Evolutionary conservation across 192 early-diverging fungal species (phyloP).

Genomic region (Coemansia sp.): DNA sequence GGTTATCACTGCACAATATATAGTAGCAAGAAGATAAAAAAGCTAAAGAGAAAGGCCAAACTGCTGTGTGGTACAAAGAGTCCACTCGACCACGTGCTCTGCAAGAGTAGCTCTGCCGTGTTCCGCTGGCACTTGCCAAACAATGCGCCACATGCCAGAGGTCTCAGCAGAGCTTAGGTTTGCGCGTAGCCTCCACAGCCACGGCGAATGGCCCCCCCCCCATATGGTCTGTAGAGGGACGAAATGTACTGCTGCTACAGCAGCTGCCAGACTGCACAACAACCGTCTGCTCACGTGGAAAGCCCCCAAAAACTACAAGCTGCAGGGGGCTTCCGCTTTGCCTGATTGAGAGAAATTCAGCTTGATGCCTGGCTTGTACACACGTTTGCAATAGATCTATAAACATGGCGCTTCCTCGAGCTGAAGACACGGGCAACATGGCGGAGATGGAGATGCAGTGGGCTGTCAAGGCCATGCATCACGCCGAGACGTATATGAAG

Average conservation of each 20-base stretch:
- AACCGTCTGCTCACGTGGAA: background rate
- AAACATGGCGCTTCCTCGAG: conserved; percentile 65
- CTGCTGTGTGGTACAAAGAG: conserved; percentile 6
- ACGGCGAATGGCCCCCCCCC: too few relatives aligned
- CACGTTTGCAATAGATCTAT: too few relatives aligned
- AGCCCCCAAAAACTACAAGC: conserved; percentile 1
- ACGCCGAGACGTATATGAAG: conserved; percentile 92
- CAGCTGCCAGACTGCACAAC: background rate
- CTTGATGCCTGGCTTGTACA: too few relatives aligned
- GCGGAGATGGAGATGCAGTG: conserved; percentile 91
- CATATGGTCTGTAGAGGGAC: too few relatives aligned
- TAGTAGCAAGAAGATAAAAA: background rate
- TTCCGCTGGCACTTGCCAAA: too few relatives aligned
- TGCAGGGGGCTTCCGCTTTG: background rate
- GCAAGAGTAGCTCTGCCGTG: background rate
- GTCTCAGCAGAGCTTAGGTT: too few relatives aligned
- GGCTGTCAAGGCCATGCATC: conserved; percentile 92
- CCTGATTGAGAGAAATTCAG: too few relatives aligned
- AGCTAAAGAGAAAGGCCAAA: background rate
- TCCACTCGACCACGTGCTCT: conserved; percentile 2
- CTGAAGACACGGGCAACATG: conserved; percentile 72
- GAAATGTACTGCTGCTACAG: too few relatives aligned
- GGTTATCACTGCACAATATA: too few relatives aligned
- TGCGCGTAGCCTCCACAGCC: too few relatives aligned
- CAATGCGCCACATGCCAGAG: background rate